Base-by-base conservation (phyloP, 2,329 filamentous ascomycete genomes). In the Fusarium sp. region DNA sequence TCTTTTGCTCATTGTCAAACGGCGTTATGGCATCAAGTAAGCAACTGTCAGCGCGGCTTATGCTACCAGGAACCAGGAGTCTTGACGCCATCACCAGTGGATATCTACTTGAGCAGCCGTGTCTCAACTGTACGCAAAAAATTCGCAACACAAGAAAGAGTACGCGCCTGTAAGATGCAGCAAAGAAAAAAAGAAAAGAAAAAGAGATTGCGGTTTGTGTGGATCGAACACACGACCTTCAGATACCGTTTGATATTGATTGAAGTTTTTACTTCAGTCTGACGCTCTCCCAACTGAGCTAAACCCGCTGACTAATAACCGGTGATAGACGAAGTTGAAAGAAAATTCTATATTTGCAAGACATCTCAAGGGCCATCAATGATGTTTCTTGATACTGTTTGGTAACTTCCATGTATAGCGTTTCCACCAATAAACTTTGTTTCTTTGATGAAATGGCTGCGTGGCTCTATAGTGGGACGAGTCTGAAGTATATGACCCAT, bases 251-350 rank as follows among this genome's bases (percentile, higher is more conserved):
- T 50, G 49, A 65, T 57, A 65, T 10, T 41, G 63, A 68, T 42
- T 56, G 65, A 68, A 68, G 65, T 68, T 67, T 47, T 35, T 1
- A 38, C 65, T 68, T 68, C 65, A 68, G 65, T 68, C 65, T 68
- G 65, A 68, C 65, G 65, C 65, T 68, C 65, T 68, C 65, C 65
- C 65, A 68, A 68, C 65, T 68, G 65, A 68, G 65, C 65, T 68
- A 68, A 68, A 68, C 65, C 65, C 65, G 65, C 65, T 68, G 15
- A 68, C 65, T 68, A 68, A 68, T 47, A 9, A 20, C 2, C 41
- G 18, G 1, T 27, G 5, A 10, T 27, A 14, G 15, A 4, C 10
- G 17, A 20, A 7, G 0, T 13, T 25, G 6, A 11, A 36, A n/a
- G 10, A 18, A 25, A 17, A 15, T n/a, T 3, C 15, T 36, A 50